Evolutionary conservation across 2,329 filamentous ascomycete species (phyloP).

Genomic region (Cercospora janseana): DNA sequence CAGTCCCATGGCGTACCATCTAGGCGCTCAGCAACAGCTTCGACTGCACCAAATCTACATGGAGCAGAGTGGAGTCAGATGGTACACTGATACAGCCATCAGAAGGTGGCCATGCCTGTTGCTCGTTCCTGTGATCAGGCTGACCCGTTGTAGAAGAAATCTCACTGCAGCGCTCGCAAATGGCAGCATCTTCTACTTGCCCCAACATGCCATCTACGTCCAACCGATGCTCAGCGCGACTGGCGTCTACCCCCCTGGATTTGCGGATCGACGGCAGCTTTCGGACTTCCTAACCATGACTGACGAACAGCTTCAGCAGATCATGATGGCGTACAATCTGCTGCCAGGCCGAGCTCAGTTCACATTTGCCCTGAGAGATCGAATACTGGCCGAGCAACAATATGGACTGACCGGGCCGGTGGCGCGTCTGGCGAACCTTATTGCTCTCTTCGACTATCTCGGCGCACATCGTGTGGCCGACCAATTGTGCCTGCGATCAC

Average conservation of each 20-base stretch:
- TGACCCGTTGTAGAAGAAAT: conserved; percentile 22
- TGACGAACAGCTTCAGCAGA: conserved; percentile 32
- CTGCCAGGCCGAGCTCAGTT: conserved; percentile 7
- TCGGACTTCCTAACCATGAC: conserved; percentile 32
- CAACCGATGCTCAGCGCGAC: conserved; percentile 35
- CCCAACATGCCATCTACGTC: conserved; percentile 34
- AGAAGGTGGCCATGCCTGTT: not conserved
- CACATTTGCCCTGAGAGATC: conserved; percentile 9
- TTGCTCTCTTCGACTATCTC: conserved; percentile 27
- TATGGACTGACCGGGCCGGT: conserved; percentile 3
- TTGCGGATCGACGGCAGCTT: conserved; percentile 29
- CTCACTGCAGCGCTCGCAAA: conserved; percentile 32
- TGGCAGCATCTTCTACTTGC: conserved; percentile 26
- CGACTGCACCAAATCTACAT: conserved; percentile 7
- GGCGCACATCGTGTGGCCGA: conserved; percentile 25
- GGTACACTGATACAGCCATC: not conserved
- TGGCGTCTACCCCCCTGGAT: conserved; percentile 36
- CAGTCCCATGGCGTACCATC: not conserved
- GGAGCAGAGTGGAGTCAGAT: conserved; percentile 1
- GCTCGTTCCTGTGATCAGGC: not conserved
- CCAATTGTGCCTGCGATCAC: conserved; percentile 11
- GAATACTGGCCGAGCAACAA: not conserved
- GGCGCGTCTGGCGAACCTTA: conserved; percentile 18
- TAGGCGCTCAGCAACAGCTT: not conserved
- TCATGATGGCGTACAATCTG: conserved; percentile 35